These are phyloP conservation scores for Stachybotrys echinatus DNA, from an alignment of 2,329 filamentous ascomycete species.

Conservation along the genomic window DNA sequence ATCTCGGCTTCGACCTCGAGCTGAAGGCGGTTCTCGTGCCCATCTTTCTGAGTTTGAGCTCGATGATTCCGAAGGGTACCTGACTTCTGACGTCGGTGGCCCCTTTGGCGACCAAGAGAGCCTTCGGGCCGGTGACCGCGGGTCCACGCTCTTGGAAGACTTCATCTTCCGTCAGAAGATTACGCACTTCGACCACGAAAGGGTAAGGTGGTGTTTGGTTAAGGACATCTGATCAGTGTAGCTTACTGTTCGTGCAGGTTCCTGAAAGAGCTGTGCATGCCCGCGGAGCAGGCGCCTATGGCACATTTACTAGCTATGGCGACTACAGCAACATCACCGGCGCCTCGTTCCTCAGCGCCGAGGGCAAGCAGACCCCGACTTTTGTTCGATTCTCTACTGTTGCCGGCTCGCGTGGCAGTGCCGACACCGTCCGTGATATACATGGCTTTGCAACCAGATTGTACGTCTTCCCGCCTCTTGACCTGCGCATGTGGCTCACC, in stretches of 20 bases:
- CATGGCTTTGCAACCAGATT: slow-evolving; percentile 59
- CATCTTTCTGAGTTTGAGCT: slow-evolving; percentile 32
- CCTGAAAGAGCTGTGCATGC: slow-evolving; percentile 66
- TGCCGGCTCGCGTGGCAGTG: slow-evolving; percentile 61
- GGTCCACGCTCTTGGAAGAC: slow-evolving; percentile 65
- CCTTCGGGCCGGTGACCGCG: slow-evolving; percentile 60
- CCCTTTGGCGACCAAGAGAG: slow-evolving; percentile 64
- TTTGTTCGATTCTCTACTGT: slow-evolving; percentile 75
- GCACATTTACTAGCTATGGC: slow-evolving; percentile 62
- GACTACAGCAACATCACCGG: slow-evolving; percentile 64
- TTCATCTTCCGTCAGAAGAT: slow-evolving; percentile 71
- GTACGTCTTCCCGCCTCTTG: slow-evolving; percentile 17
- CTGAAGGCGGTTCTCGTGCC: slow-evolving; percentile 20
- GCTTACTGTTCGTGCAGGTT: slow-evolving; percentile 22
- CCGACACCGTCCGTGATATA: slow-evolving; percentile 66
- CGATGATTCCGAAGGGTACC: slow-evolving; percentile 48
- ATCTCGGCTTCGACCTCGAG: slow-evolving; percentile 15
- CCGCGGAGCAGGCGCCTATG: slow-evolving; percentile 63
- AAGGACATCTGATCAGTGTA: too few relatives aligned
- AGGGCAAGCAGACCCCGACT: slow-evolving; percentile 54
- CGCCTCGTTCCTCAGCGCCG: slow-evolving; percentile 54
- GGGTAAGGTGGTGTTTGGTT: slow-evolving; percentile 38
- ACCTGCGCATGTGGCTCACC: not conserved
- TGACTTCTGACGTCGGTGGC: slow-evolving; percentile 64
- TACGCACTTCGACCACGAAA: slow-evolving; percentile 65